Conservation (phyloP, 768 basidiomycete species). For the Thelephora ganbajun region DNA sequence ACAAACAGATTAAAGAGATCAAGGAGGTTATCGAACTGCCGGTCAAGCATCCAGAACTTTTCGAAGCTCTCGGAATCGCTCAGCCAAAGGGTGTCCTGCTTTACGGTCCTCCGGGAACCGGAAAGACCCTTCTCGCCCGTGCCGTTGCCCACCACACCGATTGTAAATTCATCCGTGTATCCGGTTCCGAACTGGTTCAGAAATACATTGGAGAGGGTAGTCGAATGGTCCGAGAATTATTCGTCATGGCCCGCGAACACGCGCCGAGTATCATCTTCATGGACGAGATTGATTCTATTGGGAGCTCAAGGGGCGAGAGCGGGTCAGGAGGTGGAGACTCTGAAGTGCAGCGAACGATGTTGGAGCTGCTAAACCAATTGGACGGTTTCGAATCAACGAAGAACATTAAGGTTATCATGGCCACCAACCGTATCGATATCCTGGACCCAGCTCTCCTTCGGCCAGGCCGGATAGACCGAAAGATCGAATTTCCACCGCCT, state of each 20-base stretch:
- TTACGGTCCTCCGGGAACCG: constrained; percentile 93
- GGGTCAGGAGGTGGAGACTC: constrained; percentile 52
- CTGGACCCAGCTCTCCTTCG: constrained; percentile 86
- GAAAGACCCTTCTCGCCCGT: constrained; percentile 88
- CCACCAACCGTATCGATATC: constrained; percentile 97
- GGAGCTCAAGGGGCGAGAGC: constrained; percentile 76
- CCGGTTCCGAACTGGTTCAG: constrained; percentile 88
- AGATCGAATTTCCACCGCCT: constrained; percentile 98
- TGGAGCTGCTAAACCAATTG: constrained; percentile 88
- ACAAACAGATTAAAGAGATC: constrained; percentile 97
- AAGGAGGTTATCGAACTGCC: constrained; percentile 98
- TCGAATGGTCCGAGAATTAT: constrained; percentile 92
- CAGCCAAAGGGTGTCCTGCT: constrained; percentile 94
- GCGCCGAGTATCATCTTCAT: constrained; percentile 99
- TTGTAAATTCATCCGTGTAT: constrained; percentile 94
- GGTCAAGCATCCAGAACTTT: constrained; percentile 94
- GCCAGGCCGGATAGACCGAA: constrained; percentile 90
- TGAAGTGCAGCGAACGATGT: constrained; percentile 81
- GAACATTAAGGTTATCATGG: constrained; percentile 89
- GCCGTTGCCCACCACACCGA: constrained; percentile 97
- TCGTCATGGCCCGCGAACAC: constrained; percentile 96
- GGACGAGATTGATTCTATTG: constrained; percentile 99
- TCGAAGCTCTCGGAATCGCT: constrained; percentile 91
- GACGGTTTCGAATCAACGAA: constrained; percentile 62
- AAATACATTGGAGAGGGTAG: constrained; percentile 98